Conservation (phyloP, 2,329 filamentous ascomycete species). For the Chaetomium strumarium region DNA sequence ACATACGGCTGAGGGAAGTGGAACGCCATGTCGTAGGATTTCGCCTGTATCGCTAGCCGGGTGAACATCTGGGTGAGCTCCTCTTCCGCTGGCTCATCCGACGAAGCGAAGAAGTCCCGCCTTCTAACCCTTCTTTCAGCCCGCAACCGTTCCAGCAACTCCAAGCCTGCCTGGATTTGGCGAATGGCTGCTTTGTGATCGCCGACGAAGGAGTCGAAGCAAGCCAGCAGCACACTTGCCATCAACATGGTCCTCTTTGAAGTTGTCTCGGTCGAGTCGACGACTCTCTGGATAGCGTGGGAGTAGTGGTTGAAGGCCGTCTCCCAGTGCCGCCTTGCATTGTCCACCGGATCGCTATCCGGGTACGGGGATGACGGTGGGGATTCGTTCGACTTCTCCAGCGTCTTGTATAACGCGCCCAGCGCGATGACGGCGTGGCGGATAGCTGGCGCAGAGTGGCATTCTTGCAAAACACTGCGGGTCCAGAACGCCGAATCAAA, state of each 20-base stretch:
- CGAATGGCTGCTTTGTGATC: constrained; percentile 56
- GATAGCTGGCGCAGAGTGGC: constrained; percentile 55
- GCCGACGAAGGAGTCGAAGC: constrained; percentile 62
- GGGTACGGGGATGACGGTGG: constrained; percentile 40
- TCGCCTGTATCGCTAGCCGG: constrained; percentile 57
- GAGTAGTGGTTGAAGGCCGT: constrained; percentile 56
- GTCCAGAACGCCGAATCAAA: constrained; percentile 64
- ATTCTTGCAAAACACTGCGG: constrained; percentile 55
- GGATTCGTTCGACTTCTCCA: constrained; percentile 52
- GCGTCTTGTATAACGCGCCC: constrained; percentile 60
- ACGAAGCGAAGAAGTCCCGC: constrained; percentile 33
- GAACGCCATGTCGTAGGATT: constrained; percentile 63
- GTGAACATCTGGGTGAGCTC: constrained; percentile 60
- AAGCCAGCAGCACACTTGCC: constrained; percentile 59
- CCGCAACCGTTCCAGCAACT: constrained; percentile 48
- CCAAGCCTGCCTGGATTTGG: constrained; percentile 55
- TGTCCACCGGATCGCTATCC: constrained; percentile 31
- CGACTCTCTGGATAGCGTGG: constrained; percentile 44
- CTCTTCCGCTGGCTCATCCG: constrained; percentile 48
- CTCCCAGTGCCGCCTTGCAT: constrained; percentile 49
- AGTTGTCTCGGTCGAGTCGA: constrained; percentile 36
- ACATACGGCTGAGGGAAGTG: constrained; percentile 59
- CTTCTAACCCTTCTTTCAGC: constrained; percentile 42
- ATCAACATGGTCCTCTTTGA: constrained; percentile 54
- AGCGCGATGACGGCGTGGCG: constrained; percentile 61